phyloP scores from a whole-genome alignment of 2,329 filamentous ascomycete genomes.

The Botrytis elliptica region DNA sequence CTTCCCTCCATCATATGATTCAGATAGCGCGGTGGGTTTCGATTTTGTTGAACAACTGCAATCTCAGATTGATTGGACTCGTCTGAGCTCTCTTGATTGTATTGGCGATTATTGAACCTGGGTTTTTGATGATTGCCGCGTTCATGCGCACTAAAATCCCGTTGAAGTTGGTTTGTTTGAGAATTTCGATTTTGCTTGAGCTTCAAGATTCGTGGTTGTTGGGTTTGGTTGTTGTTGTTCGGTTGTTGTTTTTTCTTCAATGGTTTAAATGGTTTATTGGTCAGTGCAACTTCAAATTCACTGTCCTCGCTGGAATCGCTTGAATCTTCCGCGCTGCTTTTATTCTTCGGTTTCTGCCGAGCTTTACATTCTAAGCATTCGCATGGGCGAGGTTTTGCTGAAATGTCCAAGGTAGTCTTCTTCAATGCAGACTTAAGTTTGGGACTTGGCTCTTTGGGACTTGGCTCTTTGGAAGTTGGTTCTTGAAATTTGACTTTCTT shows the following conservation, averaged over 20 bases:
- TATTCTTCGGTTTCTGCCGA: neutral
- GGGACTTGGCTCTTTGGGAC: neutral
- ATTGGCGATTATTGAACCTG: neutral
- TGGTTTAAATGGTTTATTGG: neutral
- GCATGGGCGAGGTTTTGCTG: neutral
- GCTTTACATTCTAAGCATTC: constrained; percentile 2
- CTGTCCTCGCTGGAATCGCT: constrained; percentile 9
- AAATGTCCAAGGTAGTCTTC: neutral
- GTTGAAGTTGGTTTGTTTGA: neutral
- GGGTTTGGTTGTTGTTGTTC: neutral
- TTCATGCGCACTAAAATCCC: neutral
- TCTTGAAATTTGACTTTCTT: constrained; percentile 17
- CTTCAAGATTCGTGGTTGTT: neutral
- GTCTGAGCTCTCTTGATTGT: constrained; percentile 4
- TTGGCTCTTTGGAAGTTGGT: neutral
- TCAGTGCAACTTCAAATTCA: constrained; percentile 1
- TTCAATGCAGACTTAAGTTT: constrained; percentile 19
- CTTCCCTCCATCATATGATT: constrained; percentile 12
- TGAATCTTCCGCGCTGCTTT: constrained; percentile 18
- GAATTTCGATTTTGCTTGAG: neutral
- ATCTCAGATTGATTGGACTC: neutral
- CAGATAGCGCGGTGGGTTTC: neutral
- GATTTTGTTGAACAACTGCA: neutral
- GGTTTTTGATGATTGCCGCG: neutral
- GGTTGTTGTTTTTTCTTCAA: constrained; percentile 4